Evolutionary conservation across 768 basidiomycete genomes (phyloP), one percentile per base, ranked within the genome.

Genomic region (Leccinum uliginosum): DNA sequence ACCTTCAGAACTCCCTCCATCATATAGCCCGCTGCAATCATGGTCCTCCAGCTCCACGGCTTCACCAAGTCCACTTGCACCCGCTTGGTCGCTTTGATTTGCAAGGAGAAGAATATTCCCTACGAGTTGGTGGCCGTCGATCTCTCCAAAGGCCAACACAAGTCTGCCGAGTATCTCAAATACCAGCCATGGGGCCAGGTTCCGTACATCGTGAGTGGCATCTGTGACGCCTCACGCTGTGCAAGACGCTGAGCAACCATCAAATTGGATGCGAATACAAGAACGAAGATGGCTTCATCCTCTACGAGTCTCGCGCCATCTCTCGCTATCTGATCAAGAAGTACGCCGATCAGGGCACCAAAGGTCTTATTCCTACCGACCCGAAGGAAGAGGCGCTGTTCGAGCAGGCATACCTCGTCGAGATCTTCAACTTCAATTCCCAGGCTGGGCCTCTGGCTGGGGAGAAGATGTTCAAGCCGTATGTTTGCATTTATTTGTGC

Each of bases 231-330:
- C 27, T 11, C 3, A 19, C n/a, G 40, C 8, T 26, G 3, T 5
- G 11, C 4, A 21, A 6, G 23, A 50, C 1, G n/a, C 53, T 61
- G 23, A 61, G 34, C 1, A 0, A 1, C 2, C 32, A 35, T 47
- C n/a, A n/a, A n/a, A n/a, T 3, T 14, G 7, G 11, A 34, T 21
- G 21, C 17, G n/a, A 27, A 30, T 1, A 9, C 23, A 29, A 81
- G 78, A 75, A 83, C 51, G 85, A 87, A 24, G 84, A 83, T 40
- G 86, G 84, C 5, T 81, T 86, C 68, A 72, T 79, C 54, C 61
- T 90, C 26, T 87, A 78, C 67, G 85, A 86, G 63, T 79, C 78
- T 40, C 81, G 84, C 14, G 85, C 85, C 1, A 86, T 88, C 58
- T 68, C 65, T 35, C 78, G 82, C 14, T 89, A 88, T 66, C 63